phyloP scores from a whole-genome alignment of 495 filamentous ascomycete species.

The Penicillium paxilli region DNA sequence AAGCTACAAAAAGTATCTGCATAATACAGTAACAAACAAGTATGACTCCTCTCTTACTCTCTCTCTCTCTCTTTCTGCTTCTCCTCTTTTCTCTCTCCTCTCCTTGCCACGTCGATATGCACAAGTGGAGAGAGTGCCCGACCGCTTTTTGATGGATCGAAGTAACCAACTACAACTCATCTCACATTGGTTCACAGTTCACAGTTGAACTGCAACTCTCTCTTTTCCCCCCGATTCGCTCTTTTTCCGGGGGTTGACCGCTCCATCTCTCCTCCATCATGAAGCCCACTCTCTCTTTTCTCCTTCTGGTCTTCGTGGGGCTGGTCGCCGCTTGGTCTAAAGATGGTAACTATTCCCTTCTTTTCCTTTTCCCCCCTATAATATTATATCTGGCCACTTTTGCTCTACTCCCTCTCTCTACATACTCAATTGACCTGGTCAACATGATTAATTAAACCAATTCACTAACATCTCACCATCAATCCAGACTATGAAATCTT shows the following conservation, averaged over 20 bases:
- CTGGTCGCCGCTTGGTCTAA: constrained; percentile 76
- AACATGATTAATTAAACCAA: too few species aligned
- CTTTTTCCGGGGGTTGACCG: constrained; percentile 24
- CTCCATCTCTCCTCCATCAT: constrained; percentile 27
- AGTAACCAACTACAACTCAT: neutral
- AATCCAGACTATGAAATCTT: constrained; percentile 93
- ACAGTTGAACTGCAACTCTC: neutral
- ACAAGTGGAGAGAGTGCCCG: neutral
- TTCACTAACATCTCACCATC: too few species aligned
- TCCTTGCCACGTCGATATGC: constrained; percentile 3
- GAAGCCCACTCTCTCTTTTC: constrained; percentile 36
- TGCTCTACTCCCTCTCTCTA: too few species aligned
- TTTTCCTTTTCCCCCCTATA: constrained; percentile 8
- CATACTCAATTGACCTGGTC: too few species aligned
- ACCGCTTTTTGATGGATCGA: constrained; percentile 5
- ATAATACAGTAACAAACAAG: too few species aligned
- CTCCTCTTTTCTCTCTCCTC: constrained; percentile 1
- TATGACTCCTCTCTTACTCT: too few species aligned
- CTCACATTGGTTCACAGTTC: constrained; percentile 2
- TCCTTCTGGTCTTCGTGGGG: constrained; percentile 47
- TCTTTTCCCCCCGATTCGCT: constrained; percentile 2
- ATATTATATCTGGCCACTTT: too few species aligned
- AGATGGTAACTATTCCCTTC: constrained; percentile 81
- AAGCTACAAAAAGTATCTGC: too few species aligned
- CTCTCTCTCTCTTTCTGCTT: too few species aligned